Conservation (phyloP, 257 asterid genomes). For the Linderniella brevidens region DNA sequence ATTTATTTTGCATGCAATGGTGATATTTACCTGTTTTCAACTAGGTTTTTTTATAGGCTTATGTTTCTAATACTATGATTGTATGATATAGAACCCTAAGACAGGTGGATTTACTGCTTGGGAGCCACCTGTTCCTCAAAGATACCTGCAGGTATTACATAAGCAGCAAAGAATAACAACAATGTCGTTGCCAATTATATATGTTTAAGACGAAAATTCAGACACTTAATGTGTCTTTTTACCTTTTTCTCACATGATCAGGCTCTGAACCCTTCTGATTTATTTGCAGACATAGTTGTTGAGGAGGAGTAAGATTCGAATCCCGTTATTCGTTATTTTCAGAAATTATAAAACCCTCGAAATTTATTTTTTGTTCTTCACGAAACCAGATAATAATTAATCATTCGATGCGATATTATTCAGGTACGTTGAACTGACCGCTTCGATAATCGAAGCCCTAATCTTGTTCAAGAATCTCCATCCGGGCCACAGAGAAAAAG, state of each 20-base stretch:
- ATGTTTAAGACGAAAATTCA: no score
- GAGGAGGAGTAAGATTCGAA: constrained; percentile 45
- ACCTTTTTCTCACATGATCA: neutral
- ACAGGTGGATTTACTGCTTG: constrained; percentile 47
- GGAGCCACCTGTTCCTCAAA: constrained; percentile 58
- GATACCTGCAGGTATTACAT: constrained; percentile 39
- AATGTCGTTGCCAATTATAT: no score
- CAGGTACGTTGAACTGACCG: constrained; percentile 56
- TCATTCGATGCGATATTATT: no score
- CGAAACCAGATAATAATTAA: no score
- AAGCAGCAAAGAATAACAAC: no score
- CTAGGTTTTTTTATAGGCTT: no score
- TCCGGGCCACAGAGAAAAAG: constrained; percentile 55
- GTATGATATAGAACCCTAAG: neutral
- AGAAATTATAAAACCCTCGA: neutral
- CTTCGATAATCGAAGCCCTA: constrained; percentile 34
- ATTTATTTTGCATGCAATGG: no score
- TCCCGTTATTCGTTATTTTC: no score
- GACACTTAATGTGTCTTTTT: no score
- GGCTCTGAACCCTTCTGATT: constrained; percentile 55
- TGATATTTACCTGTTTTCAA: no score
- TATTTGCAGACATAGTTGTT: constrained; percentile 60
- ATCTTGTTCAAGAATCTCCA: constrained; percentile 36
- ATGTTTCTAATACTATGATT: no score
- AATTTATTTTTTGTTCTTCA: neutral